Base-by-base conservation (phyloP, 139 green algal species). In the Picochlorum sp. region DNA sequence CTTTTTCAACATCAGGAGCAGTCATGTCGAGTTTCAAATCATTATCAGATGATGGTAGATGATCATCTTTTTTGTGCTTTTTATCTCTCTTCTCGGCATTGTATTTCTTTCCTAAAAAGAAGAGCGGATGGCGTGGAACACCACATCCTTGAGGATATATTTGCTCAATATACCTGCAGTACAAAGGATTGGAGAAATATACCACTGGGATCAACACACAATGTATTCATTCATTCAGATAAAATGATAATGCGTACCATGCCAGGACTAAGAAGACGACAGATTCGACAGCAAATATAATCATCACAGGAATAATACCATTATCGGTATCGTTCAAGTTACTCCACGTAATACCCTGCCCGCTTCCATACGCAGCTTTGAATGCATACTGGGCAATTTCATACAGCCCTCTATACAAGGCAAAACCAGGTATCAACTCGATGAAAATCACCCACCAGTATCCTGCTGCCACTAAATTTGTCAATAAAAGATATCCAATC, bases 221-320 rank as follows among this genome's bases (percentile, higher is more conserved):
- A 41, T 41, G 0, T 0, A 41, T 11, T 38, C 0, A 41, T 41
- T 9, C 4, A 9, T 13, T 13, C 34, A 9, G 8, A 41, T 4
- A 41, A 11, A 41, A 4, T 28, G 1, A 13, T n/a, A n/a, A n/a
- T 9, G 8, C 34, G 47, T 20, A 54, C 82, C 82, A 89, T 7
- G 85, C 85, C 11, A 84, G 52, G 14, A 71, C 9, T 60, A 88
- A 62, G 61, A 95, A 94, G 3, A 97, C 28, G 4, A 81, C 16
- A 69, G 78, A 91, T 80, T 96, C 90, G 38, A 89, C 68, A 2
- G 76, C 60, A 45, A 96, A 78, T 54, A 96, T 87, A 58, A 74
- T 30, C 69, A 85, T 81, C 28, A 64, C 54, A 0, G 30, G n/a
- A 18, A 58, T 23, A 3, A 61, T n/a, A 54, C 87, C 86, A 46